These are phyloP conservation scores for Hyaloperonospora brassicae DNA, from an alignment of 352 stramenopile genomes.

Conservation along the genomic window DNA sequence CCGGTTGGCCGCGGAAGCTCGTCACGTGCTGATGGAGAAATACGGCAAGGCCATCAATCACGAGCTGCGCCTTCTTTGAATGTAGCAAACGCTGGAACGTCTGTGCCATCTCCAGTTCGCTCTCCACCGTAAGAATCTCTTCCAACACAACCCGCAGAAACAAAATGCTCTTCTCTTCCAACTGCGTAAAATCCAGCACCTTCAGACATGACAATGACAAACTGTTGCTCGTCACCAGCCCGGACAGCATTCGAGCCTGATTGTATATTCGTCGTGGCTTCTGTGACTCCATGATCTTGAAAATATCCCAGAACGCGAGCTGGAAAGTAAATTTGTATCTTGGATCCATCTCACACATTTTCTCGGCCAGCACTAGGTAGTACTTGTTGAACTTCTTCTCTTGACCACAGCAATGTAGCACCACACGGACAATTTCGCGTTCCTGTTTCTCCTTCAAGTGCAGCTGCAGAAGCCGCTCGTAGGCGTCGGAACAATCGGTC, in stretches of 20 bases:
- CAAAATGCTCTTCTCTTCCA: slow-evolving; percentile 79
- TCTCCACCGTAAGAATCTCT: slow-evolving; percentile 59
- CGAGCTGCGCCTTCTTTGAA: slow-evolving; percentile 74
- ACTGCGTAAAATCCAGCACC: slow-evolving; percentile 88
- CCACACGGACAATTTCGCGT: slow-evolving; percentile 91
- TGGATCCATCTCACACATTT: slow-evolving; percentile 91
- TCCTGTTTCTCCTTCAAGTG: slow-evolving; percentile 88
- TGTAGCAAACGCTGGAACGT: slow-evolving; percentile 70
- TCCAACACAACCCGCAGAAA: slow-evolving; percentile 85
- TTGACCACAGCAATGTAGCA: slow-evolving; percentile 89
- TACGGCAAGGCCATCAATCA: slow-evolving; percentile 67
- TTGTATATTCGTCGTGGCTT: slow-evolving; percentile 87
- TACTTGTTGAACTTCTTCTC: slow-evolving; percentile 92
- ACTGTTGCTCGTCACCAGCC: slow-evolving; percentile 43
- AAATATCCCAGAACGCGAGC: slow-evolving; percentile 95
- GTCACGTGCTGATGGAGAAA: slow-evolving; percentile 76
- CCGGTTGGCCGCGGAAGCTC: slow-evolving; percentile 44
- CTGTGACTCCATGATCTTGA: slow-evolving; percentile 88
- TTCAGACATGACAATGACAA: slow-evolving; percentile 86
- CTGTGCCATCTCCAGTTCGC: slow-evolving; percentile 53
- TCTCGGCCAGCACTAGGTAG: slow-evolving; percentile 90
- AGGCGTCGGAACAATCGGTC: slow-evolving; percentile 92
- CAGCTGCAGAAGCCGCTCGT: slow-evolving; percentile 90
- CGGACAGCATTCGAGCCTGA: slow-evolving; percentile 82
- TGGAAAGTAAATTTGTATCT: slow-evolving; percentile 95